Evolutionary conservation across 2,329 filamentous ascomycete genomes (phyloP).

Genomic region (Escovopsis sp.): DNA sequence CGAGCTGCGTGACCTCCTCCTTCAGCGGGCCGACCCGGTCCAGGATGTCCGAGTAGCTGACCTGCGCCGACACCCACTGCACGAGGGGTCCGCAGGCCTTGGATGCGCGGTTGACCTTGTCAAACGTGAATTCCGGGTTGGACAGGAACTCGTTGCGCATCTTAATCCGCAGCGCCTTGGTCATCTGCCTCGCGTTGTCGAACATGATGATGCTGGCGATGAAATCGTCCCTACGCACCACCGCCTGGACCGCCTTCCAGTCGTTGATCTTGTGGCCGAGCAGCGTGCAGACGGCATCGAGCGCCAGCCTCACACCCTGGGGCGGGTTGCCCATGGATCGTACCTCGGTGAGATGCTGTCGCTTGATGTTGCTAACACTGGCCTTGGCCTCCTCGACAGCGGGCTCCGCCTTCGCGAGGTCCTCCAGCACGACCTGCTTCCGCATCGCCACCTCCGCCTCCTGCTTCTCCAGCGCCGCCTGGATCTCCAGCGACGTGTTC

Average conservation of each 20-base stretch:
- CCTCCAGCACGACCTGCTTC: slow-evolving; percentile 68
- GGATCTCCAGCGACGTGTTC: slow-evolving; percentile 73
- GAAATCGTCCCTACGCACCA: slow-evolving; percentile 87
- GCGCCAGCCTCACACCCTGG: slow-evolving; percentile 72
- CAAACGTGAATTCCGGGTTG: slow-evolving; percentile 89
- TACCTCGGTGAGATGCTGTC: slow-evolving; percentile 92
- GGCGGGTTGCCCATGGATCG: slow-evolving; percentile 93
- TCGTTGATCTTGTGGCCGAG: slow-evolving; percentile 78
- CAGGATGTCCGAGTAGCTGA: slow-evolving; percentile 94
- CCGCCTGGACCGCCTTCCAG: slow-evolving; percentile 82
- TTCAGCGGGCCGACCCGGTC: slow-evolving; percentile 85
- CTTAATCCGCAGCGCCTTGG: slow-evolving; percentile 59
- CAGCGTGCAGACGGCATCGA: slow-evolving; percentile 92
- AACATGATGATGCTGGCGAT: slow-evolving; percentile 97
- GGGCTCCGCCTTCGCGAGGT: slow-evolving; percentile 82
- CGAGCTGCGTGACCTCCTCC: slow-evolving; percentile 73
- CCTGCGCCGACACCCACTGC: slow-evolving; percentile 92
- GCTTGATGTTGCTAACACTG: slow-evolving; percentile 97
- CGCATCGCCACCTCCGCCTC: slow-evolving; percentile 74
- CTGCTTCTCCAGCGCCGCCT: slow-evolving; percentile 73
- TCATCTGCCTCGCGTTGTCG: slow-evolving; percentile 93
- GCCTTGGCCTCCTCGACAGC: slow-evolving; percentile 86
- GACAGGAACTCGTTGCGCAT: slow-evolving; percentile 89
- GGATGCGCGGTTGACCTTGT: slow-evolving; percentile 88
- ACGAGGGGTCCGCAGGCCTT: slow-evolving; percentile 95